Base-by-base conservation (phyloP, 768 basidiomycete species). In the Russula olivacea region DNA sequence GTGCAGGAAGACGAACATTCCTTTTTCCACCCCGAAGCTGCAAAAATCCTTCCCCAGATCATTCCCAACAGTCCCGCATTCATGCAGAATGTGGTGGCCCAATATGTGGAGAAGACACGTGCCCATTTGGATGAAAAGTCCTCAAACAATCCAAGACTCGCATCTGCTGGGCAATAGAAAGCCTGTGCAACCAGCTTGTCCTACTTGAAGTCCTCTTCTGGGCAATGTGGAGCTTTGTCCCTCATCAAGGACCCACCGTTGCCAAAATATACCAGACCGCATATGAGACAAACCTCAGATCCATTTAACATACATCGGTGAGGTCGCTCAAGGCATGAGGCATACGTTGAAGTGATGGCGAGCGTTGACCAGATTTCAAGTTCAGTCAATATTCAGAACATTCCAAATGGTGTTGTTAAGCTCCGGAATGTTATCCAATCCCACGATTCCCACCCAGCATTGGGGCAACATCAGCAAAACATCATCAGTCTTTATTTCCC, bases 171-270 rank as follows among this genome's bases (percentile, higher is more conserved):
- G 87, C 82, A 43, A 89, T 88, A 75, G 87, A 92, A 72, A 87
- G 83, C 69, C 70, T 81, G 36, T 83, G 81, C 69, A 87, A 94
- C 69, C 95, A 96, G 72, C 76, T 93, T 47, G 84, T 86, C 12
- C 71, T 93, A 48, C 76, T 97, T 54, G 92, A 97, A 67, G 83
- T 95, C 38, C 78, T 97, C 50, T 98, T 97, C 74, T 91, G 91
- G 84, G 81, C 85, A 5, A 87, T 93, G 82, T 95, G 88, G 85
- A 84, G 82, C 14, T 86, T 84, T 61, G 81, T 83, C 12, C 74
- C 86, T 0, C 87, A 89, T 68, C 80, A 78, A 41, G 89, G 87
- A 2, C 75, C 80, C 4, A 70, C 88, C 60, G 85, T 91, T 32
- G 77, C 80, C 67, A 75, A 76, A 58, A 80, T 93, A 41, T 83